Evolutionary conservation across 1,284 basidiomycete species (phyloP).

Genomic region (Austroboletus novae-zelandiae): DNA sequence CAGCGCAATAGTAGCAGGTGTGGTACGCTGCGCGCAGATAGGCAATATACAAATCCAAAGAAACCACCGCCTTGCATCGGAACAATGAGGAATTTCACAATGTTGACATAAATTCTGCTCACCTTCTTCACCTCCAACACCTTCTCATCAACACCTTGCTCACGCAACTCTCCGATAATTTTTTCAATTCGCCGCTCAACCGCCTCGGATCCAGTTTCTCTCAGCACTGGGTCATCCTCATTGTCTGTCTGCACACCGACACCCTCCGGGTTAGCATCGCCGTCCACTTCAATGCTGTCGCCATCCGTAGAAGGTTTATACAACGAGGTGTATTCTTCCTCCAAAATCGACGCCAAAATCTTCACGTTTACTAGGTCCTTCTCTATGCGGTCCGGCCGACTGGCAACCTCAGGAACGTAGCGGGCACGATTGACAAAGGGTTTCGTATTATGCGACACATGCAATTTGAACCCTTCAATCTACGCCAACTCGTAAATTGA

Average conservation of each 20-base stretch:
- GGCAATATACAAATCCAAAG: conserved; percentile 82
- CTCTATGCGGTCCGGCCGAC: conserved; percentile 71
- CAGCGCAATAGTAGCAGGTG: conserved; percentile 95
- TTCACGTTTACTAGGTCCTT: conserved; percentile 78
- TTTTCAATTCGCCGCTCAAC: conserved; percentile 76
- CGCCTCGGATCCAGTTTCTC: conserved; percentile 62
- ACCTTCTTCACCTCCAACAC: conserved; percentile 69
- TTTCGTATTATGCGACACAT: conserved; percentile 79
- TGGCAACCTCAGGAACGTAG: conserved; percentile 78
- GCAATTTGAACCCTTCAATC: conserved; percentile 92
- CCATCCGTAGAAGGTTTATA: conserved; percentile 37
- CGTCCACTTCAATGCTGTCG: conserved; percentile 33
- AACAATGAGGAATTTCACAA: conserved; percentile 19
- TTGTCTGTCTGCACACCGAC: conserved; percentile 42
- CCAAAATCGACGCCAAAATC: conserved; percentile 66
- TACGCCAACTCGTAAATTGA: conserved; percentile 33
- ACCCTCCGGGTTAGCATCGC: conserved; percentile 31
- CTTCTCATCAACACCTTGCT: conserved; percentile 65
- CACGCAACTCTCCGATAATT: conserved; percentile 62
- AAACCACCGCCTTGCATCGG: conserved; percentile 56
- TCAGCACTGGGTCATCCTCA: conserved; percentile 55
- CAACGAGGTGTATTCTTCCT: conserved; percentile 60
- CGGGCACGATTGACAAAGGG: conserved; percentile 78
- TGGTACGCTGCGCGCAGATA: conserved; percentile 84
- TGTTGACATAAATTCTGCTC: conserved; percentile 19